Conservation (phyloP, 2,329 filamentous ascomycete species). For the Tolypocladium inflatum region DNA sequence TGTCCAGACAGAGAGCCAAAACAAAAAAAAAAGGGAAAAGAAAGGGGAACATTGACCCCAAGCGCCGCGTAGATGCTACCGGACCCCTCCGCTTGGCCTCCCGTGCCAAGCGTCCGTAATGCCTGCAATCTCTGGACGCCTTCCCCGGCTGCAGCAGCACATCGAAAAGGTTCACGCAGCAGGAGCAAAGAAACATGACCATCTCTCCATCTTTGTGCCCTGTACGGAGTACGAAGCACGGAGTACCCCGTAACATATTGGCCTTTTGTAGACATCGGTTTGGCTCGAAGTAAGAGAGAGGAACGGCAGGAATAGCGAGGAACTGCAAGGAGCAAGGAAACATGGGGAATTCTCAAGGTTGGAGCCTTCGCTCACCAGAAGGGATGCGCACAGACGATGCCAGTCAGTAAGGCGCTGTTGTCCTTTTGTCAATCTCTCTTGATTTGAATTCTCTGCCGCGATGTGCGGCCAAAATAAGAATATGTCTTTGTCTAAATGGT, state of each 20-base stretch:
- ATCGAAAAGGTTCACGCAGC: neutral
- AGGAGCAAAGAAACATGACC: neutral
- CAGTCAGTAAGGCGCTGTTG: neutral
- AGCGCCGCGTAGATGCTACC: neutral
- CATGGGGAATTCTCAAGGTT: neutral
- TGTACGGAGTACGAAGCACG: too few relatives aligned
- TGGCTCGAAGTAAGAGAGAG: neutral
- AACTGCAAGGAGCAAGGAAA: neutral
- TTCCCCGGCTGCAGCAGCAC: neutral
- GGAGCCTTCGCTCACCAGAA: neutral
- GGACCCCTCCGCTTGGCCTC: neutral
- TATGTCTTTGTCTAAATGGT: neutral
- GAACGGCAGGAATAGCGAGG: neutral
- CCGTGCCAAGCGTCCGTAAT: neutral
- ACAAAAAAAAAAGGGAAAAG: too few relatives aligned
- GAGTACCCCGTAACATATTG: neutral
- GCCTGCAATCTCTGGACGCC: neutral
- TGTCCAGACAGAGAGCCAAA: neutral
- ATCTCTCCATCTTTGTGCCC: neutral
- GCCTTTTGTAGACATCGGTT: neutral
- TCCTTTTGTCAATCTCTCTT: neutral
- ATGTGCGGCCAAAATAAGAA: neutral
- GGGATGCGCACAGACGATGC: neutral
- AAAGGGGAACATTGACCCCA: neutral
- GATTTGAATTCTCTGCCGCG: neutral